phyloP scores from a whole-genome alignment of 208 protist species.

The Leishmania major region DNA sequence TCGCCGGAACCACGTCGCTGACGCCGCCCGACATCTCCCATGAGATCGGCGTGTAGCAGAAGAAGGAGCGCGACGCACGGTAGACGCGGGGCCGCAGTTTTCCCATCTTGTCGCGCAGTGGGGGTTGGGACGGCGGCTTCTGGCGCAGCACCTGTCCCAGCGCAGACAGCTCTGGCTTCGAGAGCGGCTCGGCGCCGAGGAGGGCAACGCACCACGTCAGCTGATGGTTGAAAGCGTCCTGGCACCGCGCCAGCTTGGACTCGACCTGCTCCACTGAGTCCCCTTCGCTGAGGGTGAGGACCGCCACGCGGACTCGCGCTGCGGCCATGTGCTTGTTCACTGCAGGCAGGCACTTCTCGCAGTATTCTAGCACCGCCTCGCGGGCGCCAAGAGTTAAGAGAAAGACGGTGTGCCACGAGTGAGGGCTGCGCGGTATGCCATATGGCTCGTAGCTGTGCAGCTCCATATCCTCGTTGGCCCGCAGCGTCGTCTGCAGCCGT shows the following conservation, averaged over 20 bases:
- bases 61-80: constrained; percentile 40
- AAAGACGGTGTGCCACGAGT: constrained; percentile 70
- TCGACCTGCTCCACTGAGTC: constrained; percentile 60
- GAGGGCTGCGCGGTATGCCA: constrained; percentile 44
- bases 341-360: constrained; percentile 49
- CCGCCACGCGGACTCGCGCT: constrained; percentile 69
- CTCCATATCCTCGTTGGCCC: constrained; percentile 52
- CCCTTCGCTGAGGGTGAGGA: constrained; percentile 44
- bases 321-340: constrained; percentile 64
- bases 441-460: constrained; percentile 43
- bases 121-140: constrained; percentile 30
- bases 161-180: constrained; percentile 34
- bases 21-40: constrained; percentile 19
- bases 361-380: constrained; percentile 50
- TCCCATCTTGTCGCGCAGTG: constrained; percentile 61
- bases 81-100: constrained; percentile 43
- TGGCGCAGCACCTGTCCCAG: constrained; percentile 46
- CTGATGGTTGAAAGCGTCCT: constrained; percentile 56
- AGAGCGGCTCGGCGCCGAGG: constrained; percentile 35
- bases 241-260: constrained; percentile 65
- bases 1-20: constrained; percentile 28
- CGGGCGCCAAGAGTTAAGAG: constrained; percentile 58
- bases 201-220: constrained; percentile 76
- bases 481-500: constrained; percentile 65
- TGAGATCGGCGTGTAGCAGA: constrained; percentile 56